phyloP scores from a whole-genome alignment of 2,329 filamentous ascomycete genomes.

The Karstenula rhodostoma region DNA sequence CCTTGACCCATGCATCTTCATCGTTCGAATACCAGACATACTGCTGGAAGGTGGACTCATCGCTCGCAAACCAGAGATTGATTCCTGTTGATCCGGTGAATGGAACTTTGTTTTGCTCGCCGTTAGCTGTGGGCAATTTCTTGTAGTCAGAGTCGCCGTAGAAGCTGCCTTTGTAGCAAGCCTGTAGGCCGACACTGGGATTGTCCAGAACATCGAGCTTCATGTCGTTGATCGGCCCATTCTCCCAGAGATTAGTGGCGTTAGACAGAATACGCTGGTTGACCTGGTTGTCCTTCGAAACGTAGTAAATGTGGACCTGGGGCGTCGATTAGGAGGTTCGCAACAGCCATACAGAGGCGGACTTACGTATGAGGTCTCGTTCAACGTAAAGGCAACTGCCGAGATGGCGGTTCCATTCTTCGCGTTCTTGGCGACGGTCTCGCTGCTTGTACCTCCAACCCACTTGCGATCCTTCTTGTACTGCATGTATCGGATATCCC shows the following conservation, averaged over 20 bases:
- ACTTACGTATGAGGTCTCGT: constrained; percentile 49
- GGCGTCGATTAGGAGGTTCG: background rate
- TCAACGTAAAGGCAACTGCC: constrained; percentile 52
- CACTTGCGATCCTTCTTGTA: constrained; percentile 47
- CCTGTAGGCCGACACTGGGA: constrained; percentile 85
- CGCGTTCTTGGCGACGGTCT: constrained; percentile 53
- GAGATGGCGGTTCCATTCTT: constrained; percentile 56
- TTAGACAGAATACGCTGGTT: constrained; percentile 49
- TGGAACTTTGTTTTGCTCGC: constrained; percentile 33
- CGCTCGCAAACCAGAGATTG: constrained; percentile 56
- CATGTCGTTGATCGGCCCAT: constrained; percentile 67
- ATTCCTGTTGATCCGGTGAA: constrained; percentile 48
- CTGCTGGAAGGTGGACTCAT: constrained; percentile 51
- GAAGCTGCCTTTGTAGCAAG: constrained; percentile 78
- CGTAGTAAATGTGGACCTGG: constrained; percentile 54
- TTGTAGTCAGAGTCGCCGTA: constrained; percentile 49
- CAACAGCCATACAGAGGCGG: background rate
- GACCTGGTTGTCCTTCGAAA: constrained; percentile 50
- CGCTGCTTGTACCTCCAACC: constrained; percentile 49
- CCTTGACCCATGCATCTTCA: constrained; percentile 45
- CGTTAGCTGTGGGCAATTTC: constrained; percentile 45
- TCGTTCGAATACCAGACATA: constrained; percentile 51
- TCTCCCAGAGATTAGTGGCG: constrained; percentile 44
- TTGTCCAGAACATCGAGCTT: constrained; percentile 89
- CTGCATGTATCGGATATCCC: constrained; percentile 53